Evolutionary conservation across 2,329 filamentous ascomycete species (phyloP).

Genomic region (Microsporum canis): DNA sequence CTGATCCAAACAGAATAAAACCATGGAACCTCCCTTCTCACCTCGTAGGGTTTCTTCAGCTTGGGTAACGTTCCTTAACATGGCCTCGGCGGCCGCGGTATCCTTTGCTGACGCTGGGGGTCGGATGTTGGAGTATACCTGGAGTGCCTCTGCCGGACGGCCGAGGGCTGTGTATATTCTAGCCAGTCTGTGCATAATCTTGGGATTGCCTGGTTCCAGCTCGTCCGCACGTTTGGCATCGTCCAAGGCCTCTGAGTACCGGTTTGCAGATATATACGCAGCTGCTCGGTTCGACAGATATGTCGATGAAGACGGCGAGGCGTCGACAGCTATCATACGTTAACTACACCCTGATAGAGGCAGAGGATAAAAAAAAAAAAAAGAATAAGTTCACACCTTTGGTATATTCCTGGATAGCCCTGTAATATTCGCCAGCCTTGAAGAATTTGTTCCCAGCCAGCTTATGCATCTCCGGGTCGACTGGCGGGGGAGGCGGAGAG

Average conservation of each 20-base stretch:
- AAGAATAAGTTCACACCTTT: slow-evolving; percentile 55
- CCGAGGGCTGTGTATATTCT: slow-evolving; percentile 83
- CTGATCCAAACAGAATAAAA: slow-evolving; percentile 79
- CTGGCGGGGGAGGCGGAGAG: slow-evolving; percentile 33
- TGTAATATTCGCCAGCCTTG: slow-evolving; percentile 81
- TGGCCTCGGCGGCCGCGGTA: slow-evolving; percentile 66
- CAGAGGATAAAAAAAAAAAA: slow-evolving; percentile 7
- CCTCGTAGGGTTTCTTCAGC: slow-evolving; percentile 65
- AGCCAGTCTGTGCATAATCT: slow-evolving; percentile 77
- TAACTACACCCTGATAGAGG: slow-evolving; percentile 10
- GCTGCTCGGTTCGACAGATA: slow-evolving; percentile 93
- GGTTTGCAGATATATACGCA: slow-evolving; percentile 78
- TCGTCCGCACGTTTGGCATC: slow-evolving; percentile 76
- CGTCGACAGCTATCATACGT: slow-evolving; percentile 59
- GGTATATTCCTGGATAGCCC: slow-evolving; percentile 84
- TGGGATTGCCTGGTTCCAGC: slow-evolving; percentile 73
- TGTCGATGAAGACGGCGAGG: slow-evolving; percentile 73
- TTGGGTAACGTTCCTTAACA: slow-evolving; percentile 69
- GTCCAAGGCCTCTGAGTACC: slow-evolving; percentile 68
- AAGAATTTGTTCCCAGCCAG: slow-evolving; percentile 90
- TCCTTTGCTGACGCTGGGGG: slow-evolving; percentile 77
- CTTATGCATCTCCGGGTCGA: slow-evolving; percentile 88
- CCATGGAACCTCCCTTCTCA: slow-evolving; percentile 79
- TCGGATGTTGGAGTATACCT: slow-evolving; percentile 67
- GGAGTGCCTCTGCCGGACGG: slow-evolving; percentile 73